Conservation (phyloP, 2,329 filamentous ascomycete species). For the Scytalidium sp. region DNA sequence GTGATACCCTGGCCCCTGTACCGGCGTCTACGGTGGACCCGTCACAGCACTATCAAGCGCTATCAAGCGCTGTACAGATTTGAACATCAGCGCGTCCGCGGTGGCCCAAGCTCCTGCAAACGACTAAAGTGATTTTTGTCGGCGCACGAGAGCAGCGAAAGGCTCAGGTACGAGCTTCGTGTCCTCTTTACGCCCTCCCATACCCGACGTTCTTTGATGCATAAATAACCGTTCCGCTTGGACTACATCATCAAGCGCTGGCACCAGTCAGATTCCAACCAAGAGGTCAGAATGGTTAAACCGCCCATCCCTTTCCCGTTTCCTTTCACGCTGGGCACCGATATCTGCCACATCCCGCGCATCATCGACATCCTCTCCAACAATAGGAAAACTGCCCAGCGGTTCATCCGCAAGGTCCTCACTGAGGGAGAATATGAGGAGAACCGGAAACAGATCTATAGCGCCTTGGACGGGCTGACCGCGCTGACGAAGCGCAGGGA, state of each 20-base stretch:
- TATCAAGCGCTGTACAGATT: too few relatives aligned
- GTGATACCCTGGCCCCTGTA: too few relatives aligned
- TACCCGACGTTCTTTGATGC: too few relatives aligned
- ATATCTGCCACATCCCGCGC: conserved; percentile 70
- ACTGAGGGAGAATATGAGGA: conserved; percentile 10
- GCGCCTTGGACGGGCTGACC: background rate
- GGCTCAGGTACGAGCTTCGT: background rate
- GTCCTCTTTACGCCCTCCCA: too few relatives aligned
- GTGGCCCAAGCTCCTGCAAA: background rate
- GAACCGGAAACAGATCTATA: background rate
- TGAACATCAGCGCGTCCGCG: background rate
- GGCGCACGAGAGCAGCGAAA: background rate
- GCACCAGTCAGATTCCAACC: too few relatives aligned
- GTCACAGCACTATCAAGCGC: too few relatives aligned
- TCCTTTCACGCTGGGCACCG: conserved; percentile 70
- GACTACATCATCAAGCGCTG: too few relatives aligned
- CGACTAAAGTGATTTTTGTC: background rate
- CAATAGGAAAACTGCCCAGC: background rate
- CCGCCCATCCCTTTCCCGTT: conserved; percentile 51
- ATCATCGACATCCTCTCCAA: conserved; percentile 55
- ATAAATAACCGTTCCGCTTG: too few relatives aligned
- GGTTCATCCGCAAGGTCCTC: conserved; percentile 14
- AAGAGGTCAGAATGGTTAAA: too few relatives aligned
- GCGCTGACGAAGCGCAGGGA: background rate
- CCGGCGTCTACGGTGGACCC: too few relatives aligned